Evolutionary conservation across 2,329 filamentous ascomycete genomes (phyloP), one percentile per base, ranked within the genome.

Genomic region (Didymella pomorum): DNA sequence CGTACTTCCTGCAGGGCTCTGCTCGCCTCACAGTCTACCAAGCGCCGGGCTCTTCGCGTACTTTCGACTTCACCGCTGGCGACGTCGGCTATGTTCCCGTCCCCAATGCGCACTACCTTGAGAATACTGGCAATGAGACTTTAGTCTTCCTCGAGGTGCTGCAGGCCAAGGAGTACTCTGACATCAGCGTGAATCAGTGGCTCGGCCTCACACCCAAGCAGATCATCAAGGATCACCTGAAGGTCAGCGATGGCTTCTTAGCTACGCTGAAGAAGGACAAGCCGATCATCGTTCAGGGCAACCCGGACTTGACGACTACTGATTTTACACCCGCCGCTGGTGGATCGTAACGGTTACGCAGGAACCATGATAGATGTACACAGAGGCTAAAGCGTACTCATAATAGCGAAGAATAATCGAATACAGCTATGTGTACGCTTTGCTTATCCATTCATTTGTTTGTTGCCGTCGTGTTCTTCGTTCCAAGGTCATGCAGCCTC

Each of bases 111-210:
- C 86, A 88, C 68, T 88, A 87, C 62, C 76, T 88, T 18, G 85
- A 88, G 74, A 88, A 87, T 67, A 86, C 82, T 0, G 85, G 85
- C 18, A 81, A 78, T 10, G 82, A 84, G 58, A 83, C 86, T 58
- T 72, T 87, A 9, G 75, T 87, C 5, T 86, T 86, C 68, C 75
- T 88, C n/a, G 85, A 88, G 66, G 82, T 88, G 2, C 73, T 87
- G 50, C 82, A 84, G 71, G 82, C 84, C 3, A 69, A 72, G 23
- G 76, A 77, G 50, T 85, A 84, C 59, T 79, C 79, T 14, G 84
- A 87, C 60, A 81, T 87, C 56, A 83, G 80, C 53, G 81, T 86
- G 4, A 81, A 82, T 1, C 84, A 87, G 72, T 87, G 85, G 85
- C 73, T 87, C 5, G 84, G 83, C 0, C 71, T 86, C 25, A 80